Evolutionary conservation across 176 grass and related monocot species (phyloP).

Genomic region (Oryza glaberrima): DNA sequence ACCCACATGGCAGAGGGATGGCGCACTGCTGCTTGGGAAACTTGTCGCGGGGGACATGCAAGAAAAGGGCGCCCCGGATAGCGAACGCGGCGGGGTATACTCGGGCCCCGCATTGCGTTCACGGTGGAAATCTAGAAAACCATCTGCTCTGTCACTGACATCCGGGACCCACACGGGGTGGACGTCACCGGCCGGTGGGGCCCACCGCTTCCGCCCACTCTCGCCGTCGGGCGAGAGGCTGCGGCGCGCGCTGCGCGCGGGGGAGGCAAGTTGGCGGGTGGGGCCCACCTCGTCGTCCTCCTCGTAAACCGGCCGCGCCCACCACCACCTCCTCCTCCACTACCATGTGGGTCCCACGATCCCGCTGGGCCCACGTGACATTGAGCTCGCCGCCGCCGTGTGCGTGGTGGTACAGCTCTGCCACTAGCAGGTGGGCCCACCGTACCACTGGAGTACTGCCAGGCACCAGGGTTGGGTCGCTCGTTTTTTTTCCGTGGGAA

Average conservation of each 20-base stretch:
- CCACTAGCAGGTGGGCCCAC: no score
- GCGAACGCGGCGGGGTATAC: background rate
- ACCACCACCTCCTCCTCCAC: background rate
- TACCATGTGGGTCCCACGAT: constrained; percentile 16
- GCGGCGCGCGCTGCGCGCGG: constrained; percentile 16
- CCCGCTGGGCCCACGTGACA: background rate
- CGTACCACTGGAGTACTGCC: no score
- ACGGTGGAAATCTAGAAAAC: background rate
- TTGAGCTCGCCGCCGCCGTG: background rate
- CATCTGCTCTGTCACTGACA: background rate
- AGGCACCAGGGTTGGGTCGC: no score
- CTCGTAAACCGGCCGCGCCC: constrained; percentile 5
- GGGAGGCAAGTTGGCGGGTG: constrained; percentile 29
- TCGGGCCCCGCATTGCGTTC: background rate
- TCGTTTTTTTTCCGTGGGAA: no score
- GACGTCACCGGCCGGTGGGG: background rate
- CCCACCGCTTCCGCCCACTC: background rate
- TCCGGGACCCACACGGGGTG: background rate
- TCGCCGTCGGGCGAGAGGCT: constrained; percentile 11
- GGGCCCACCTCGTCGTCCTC: background rate
- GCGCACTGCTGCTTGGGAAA: background rate
- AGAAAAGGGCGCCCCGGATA: constrained; percentile 23
- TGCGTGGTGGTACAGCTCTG: no score
- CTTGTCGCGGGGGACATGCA: constrained; percentile 23
- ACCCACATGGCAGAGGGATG: background rate